Percentiles rank a stretch among this genome's conserved stretches.
Conservation (phyloP, 768 basidiomycete genomes). For the Suillus lakei region DNA sequence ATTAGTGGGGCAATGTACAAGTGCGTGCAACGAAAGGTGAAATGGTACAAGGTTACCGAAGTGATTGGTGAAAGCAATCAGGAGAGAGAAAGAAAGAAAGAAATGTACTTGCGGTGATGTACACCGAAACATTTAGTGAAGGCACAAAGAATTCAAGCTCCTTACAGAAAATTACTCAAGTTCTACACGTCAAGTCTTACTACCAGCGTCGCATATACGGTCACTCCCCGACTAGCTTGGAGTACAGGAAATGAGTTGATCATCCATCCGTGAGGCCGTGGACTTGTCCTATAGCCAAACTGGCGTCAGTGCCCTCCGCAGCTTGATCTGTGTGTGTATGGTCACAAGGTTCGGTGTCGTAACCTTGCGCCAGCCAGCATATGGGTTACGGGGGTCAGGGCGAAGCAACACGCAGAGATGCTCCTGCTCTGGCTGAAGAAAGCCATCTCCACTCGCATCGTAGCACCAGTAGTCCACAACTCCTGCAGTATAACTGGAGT, state of each 20-base stretch:
- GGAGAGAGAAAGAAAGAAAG: background rate
- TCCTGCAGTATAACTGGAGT: conserved; percentile 28
- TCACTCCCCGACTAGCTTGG: background rate
- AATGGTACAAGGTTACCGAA: background rate
- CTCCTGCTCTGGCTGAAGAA: conserved; percentile 27
- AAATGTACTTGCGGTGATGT: background rate
- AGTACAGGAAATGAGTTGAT: background rate
- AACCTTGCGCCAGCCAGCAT: conserved; percentile 31
- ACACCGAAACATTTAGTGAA: background rate
- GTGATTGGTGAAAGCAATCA: background rate
- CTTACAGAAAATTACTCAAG: too few species aligned
- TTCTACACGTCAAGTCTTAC: background rate
- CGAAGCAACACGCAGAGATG: conserved; percentile 33
- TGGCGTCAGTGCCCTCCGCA: conserved; percentile 18
- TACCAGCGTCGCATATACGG: background rate
- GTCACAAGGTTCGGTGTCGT: conserved; percentile 33
- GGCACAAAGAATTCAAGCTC: background rate
- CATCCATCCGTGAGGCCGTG: background rate
- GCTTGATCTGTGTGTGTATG: conserved; percentile 21
- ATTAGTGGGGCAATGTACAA: background rate
- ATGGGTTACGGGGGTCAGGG: conserved; percentile 35
- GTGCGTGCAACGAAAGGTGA: background rate
- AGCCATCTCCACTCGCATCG: conserved; percentile 29
- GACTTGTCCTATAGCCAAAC: conserved; percentile 27
- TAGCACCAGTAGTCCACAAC: conserved; percentile 39